Conservation (phyloP, 2,329 filamentous ascomycete genomes). For the Scorias spongiosa region DNA sequence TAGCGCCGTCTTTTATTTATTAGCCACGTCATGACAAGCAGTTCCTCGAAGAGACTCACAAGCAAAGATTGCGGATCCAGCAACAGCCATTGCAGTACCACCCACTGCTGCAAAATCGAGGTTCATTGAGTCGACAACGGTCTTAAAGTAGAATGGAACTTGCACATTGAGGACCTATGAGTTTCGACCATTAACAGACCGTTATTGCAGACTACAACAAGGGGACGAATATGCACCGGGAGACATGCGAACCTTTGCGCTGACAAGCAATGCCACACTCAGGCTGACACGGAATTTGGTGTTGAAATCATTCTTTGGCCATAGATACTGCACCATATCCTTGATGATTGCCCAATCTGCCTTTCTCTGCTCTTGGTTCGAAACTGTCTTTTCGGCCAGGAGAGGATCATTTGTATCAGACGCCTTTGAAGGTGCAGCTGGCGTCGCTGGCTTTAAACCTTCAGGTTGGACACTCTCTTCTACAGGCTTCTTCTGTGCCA, state of each 20-base stretch:
- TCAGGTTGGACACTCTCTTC: conserved; percentile 21
- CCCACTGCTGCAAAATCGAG: conserved; percentile 74
- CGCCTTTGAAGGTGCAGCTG: conserved; percentile 17
- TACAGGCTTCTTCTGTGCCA: conserved; percentile 12
- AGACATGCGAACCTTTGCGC: conserved; percentile 52
- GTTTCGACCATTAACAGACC: conserved; percentile 19
- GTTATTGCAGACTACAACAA: conserved; percentile 1
- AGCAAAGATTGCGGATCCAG: conserved; percentile 82
- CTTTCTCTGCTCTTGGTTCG: conserved; percentile 77
- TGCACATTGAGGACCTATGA: conserved; percentile 71
- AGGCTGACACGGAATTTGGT: conserved; percentile 75
- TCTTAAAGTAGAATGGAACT: conserved; percentile 98
- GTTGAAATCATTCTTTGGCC: conserved; percentile 74
- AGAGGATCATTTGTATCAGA: conserved; percentile 38
- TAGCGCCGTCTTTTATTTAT: conserved; percentile 49
- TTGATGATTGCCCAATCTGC: conserved; percentile 98
- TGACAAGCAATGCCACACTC: conserved; percentile 69
- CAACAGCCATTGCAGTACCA: conserved; percentile 78
- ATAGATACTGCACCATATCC: conserved; percentile 91
- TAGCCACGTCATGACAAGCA: background rate
- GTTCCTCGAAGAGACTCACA: conserved; percentile 29
- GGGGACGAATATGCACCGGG: background rate
- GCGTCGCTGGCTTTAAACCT: conserved; percentile 18
- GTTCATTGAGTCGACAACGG: conserved; percentile 94
- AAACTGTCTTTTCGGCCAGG: conserved; percentile 48